Evolutionary conservation across 2,329 filamentous ascomycete genomes (phyloP).

Genomic region (Pseudocercospora cruenta): DNA sequence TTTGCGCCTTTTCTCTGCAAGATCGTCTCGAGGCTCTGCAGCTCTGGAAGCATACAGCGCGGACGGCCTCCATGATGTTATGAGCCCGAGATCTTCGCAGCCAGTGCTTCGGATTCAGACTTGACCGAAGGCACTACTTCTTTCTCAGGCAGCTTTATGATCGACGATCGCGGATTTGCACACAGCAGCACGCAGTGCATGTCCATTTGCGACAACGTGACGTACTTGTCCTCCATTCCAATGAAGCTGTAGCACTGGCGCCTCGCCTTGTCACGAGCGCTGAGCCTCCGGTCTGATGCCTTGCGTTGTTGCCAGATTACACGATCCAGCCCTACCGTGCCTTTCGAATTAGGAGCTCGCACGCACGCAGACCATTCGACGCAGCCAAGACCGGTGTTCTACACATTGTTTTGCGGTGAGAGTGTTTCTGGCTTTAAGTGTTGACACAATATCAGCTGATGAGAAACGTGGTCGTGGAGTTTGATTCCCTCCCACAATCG

Average conservation of each 20-base stretch:
- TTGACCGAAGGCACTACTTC: neutral
- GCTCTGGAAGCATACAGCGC: neutral
- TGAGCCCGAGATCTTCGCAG: neutral
- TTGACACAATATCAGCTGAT: conserved; percentile 4
- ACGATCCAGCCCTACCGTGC: neutral
- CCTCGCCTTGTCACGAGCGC: neutral
- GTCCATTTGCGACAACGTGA: neutral
- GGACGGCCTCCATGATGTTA: neutral
- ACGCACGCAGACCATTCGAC: neutral
- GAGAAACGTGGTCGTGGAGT: neutral
- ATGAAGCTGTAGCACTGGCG: neutral
- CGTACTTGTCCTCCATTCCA: neutral
- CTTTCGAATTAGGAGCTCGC: neutral
- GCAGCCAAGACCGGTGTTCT: neutral
- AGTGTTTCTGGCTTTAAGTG: neutral
- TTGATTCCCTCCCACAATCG: neutral
- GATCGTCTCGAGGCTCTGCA: neutral
- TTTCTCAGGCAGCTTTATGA: neutral
- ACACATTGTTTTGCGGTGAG: neutral
- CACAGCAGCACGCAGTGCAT: neutral
- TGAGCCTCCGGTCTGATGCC: neutral
- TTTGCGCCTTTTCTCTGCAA: neutral
- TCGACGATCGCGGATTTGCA: neutral
- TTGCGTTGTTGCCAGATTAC: neutral
- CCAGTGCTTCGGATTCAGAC: neutral